Percentiles rank a stretch among this genome's conserved stretches.
Conservation (phyloP, 2,329 filamentous ascomycete genomes). For the Beauveria sp. region DNA sequence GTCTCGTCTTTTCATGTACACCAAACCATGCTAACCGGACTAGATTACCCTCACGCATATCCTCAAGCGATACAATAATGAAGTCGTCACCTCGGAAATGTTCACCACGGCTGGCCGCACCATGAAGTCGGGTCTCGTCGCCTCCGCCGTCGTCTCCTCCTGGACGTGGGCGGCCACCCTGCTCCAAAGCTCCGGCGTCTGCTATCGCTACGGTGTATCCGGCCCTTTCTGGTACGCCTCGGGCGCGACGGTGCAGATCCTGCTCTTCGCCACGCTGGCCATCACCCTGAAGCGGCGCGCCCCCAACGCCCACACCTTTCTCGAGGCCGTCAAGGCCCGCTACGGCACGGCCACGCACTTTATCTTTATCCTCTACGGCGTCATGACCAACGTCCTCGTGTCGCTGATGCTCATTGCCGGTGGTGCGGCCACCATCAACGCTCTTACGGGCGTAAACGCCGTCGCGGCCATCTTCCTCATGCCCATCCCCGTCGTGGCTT, state of each 20-base stretch:
- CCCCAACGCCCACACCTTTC: conserved; percentile 78
- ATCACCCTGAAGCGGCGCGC: conserved; percentile 84
- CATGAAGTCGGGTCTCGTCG: conserved; percentile 82
- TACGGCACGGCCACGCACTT: conserved; percentile 67
- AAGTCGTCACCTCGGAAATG: conserved; percentile 85
- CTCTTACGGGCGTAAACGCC: conserved; percentile 42
- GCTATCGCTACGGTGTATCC: conserved; percentile 68
- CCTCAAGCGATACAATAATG: conserved; percentile 52
- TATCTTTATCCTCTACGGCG: conserved; percentile 74
- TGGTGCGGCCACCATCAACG: conserved; percentile 52
- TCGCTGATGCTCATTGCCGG: conserved; percentile 85
- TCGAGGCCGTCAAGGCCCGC: conserved; percentile 74
- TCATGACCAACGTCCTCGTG: conserved; percentile 81
- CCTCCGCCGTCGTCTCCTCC: conserved; percentile 81
- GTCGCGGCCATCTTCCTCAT: conserved; percentile 65
- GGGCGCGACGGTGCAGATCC: conserved; percentile 77
- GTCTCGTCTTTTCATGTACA: neutral
- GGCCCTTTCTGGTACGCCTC: conserved; percentile 54
- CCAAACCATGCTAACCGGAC: neutral
- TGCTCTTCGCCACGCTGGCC: conserved; percentile 82
- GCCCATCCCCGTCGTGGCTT: conserved; percentile 71
- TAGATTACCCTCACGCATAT: conserved; percentile 62
- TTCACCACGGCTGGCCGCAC: conserved; percentile 84
- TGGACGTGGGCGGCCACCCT: conserved; percentile 92
- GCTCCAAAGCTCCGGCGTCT: conserved; percentile 71